Percentiles rank a stretch among this genome's conserved stretches.
These are phyloP conservation scores for Polyporus arcularius DNA, from an alignment of 768 basidiomycete genomes.

Conservation along the genomic window DNA sequence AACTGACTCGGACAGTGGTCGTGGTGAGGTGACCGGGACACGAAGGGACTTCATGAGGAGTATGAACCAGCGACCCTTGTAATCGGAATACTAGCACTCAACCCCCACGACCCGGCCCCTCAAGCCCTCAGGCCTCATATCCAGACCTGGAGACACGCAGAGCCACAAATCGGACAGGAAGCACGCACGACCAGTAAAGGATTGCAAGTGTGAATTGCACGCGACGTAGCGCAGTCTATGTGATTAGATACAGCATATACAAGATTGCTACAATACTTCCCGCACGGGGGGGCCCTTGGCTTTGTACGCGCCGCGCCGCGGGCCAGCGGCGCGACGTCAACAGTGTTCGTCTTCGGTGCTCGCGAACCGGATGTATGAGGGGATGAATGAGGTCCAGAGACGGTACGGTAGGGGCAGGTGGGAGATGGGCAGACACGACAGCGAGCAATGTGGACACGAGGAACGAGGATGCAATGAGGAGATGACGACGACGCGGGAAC, in stretches of 20 bases:
- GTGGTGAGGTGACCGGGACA: too few species aligned
- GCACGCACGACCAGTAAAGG: too few species aligned
- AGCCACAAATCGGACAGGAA: too few species aligned
- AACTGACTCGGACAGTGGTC: too few species aligned
- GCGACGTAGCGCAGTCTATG: conserved; percentile 14
- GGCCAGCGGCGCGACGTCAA: background rate
- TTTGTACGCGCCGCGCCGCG: conserved; percentile 1
- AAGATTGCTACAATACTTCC: conserved; percentile 17
- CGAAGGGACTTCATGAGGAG: too few species aligned
- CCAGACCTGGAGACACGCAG: too few species aligned
- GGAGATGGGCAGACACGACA: background rate
- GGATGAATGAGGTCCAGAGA: background rate
- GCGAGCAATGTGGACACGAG: background rate
- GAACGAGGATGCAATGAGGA: background rate
- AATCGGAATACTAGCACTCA: too few species aligned
- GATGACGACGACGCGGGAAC: background rate
- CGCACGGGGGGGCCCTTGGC: background rate
- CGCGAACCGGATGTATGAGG: background rate
- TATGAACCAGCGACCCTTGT: too few species aligned
- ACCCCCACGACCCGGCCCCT: too few species aligned
- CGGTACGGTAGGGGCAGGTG: background rate
- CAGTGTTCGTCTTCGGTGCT: conserved; percentile 1
- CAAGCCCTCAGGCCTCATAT: too few species aligned
- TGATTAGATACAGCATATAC: conserved; percentile 21
- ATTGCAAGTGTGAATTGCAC: too few species aligned